Base-by-base conservation (phyloP, 306 rosid genomes). In the Dryas drummondii region DNA sequence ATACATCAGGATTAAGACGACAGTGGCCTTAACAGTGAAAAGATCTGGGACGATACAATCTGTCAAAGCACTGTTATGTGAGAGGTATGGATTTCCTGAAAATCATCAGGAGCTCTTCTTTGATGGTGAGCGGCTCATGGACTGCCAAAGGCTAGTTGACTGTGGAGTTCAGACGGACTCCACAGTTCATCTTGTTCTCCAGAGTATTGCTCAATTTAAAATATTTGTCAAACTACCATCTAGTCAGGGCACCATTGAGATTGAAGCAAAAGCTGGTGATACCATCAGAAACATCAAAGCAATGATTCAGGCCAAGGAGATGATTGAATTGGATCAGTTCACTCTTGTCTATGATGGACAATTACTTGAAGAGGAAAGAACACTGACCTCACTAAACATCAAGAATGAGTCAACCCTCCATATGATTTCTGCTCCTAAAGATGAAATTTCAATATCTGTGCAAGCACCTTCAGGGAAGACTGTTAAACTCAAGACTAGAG, bases 361-460 rank as follows among this genome's bases (percentile, higher is more conserved):
- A 44, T 45, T 66, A 19, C 77, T 82, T 17, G 73, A 82, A 22
- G 80, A 78, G 37, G 79, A 82, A 6, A 56, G 76, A 16, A 78
- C 73, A 11, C 27, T 78, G 46, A 70, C 44, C 26, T 70, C 78
- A 1, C 59, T 78, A 40, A 32, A 55, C 17, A 16, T 74, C 42
- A 65, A 16, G 5, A 63, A 68, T 9, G 65, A 42, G 26, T 69
- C 80, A 17, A 82, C 66, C 45, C 48, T 81, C 45, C 70, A 59
- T 7, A 44, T 81, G 72, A 47, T 77, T 63, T 61, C 22, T 12
- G 50, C 59, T 72, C 79, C 85, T 2, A 77, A 51, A 66, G 56
- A 52, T 58, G 3, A 7, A 4, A 17, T 72, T 16, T 55, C 70
- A 49, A 58, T 76, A 22, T 66, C 3, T 17, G 81, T 81, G 49